Conservation (phyloP, 306 rosid genomes). For the Cucurbita ficifolia region DNA sequence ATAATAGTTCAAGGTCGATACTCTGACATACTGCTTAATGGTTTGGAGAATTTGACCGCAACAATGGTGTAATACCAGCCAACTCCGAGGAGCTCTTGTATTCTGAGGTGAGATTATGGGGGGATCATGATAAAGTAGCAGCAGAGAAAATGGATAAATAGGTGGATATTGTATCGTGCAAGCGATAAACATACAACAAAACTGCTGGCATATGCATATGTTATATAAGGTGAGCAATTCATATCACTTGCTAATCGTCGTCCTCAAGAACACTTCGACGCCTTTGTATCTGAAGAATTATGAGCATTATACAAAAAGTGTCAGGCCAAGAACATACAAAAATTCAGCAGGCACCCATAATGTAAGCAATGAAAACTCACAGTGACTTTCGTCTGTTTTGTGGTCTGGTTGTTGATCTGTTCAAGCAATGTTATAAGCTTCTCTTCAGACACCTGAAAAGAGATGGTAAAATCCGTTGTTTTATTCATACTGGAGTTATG, state of each 20-base stretch:
- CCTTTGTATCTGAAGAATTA: slow-evolving; percentile 65
- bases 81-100: not conserved
- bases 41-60: not conserved
- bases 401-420: slow-evolving; percentile 85
- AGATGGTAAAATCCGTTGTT: not conserved
- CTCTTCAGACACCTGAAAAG: slow-evolving; percentile 76
- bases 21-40: not conserved
- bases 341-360: not conserved
- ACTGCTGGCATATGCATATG: slow-evolving; percentile 8
- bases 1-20: not conserved
- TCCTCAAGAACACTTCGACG: slow-evolving; percentile 93
- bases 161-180: not conserved
- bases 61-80: not conserved
- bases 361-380: slow-evolving; percentile 28
- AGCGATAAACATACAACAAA: not conserved
- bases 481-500: not conserved
- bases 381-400: slow-evolving; percentile 85
- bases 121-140: not conserved
- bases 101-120: not conserved
- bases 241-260: slow-evolving; percentile 45
- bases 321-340: not conserved
- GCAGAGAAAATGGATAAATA: not conserved
- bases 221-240: slow-evolving; percentile 5
- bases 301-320: not conserved
- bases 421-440: slow-evolving; percentile 84